phyloP scores from a whole-genome alignment of 768 basidiomycete genomes.

The Flagelloscypha sp. region DNA sequence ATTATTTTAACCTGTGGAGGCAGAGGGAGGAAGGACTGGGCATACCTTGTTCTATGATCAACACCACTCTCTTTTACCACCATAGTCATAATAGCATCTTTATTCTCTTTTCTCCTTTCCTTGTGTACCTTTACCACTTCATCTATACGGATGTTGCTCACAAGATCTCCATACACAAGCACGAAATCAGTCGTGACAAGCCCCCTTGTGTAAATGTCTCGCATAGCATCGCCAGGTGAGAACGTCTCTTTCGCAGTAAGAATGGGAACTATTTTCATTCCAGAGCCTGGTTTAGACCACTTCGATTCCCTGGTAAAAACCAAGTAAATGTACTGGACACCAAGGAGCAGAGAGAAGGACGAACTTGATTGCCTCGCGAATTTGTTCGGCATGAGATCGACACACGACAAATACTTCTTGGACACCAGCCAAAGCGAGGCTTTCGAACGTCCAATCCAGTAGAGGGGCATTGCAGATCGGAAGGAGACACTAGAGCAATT shows the following conservation, averaged over 20 bases:
- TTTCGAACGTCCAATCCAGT: slow-evolving; percentile 95
- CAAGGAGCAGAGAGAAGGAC: slow-evolving; percentile 17
- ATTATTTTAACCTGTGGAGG: slow-evolving; percentile 7
- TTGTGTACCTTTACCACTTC: slow-evolving; percentile 86
- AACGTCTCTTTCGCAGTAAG: slow-evolving; percentile 81
- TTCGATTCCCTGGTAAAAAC: slow-evolving; percentile 54
- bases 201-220: slow-evolving; percentile 88
- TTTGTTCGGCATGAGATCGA: slow-evolving; percentile 79
- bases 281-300: slow-evolving; percentile 75
- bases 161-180: slow-evolving; percentile 83
- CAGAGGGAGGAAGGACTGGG: slow-evolving; percentile 6
- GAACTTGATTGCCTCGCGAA: slow-evolving; percentile 80
- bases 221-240: slow-evolving; percentile 87
- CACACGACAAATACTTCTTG: slow-evolving; percentile 96
- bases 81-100: slow-evolving; percentile 96
- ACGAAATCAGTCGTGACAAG: slow-evolving; percentile 88
- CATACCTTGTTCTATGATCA: slow-evolving; percentile 66
- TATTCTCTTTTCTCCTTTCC: slow-evolving; percentile 76
- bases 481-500: slow-evolving; percentile 62
- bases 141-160: slow-evolving; percentile 88
- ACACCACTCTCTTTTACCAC: slow-evolving; percentile 76
- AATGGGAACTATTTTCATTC: slow-evolving; percentile 78
- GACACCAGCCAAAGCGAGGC: slow-evolving; percentile 88
- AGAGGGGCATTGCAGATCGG: slow-evolving; percentile 92
- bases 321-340: slow-evolving; percentile 9